These are phyloP conservation scores for Crithidia fasciculata DNA, from an alignment of 208 protist species.

Conservation along the genomic window DNA sequence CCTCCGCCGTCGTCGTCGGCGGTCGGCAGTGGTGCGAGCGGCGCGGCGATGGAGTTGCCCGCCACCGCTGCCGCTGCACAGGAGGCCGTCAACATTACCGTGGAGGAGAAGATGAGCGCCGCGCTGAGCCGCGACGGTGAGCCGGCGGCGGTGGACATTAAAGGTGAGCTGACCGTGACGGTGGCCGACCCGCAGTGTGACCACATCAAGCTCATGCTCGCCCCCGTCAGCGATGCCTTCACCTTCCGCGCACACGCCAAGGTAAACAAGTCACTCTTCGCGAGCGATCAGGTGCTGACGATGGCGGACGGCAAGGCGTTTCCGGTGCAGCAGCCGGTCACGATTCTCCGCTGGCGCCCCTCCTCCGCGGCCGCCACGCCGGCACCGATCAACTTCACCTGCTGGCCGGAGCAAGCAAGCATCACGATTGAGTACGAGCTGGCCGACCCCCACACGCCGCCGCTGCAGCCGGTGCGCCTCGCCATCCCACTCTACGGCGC, in stretches of 20 bases:
- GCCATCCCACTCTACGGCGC: conserved; percentile 69
- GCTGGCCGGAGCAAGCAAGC: conserved; percentile 71
- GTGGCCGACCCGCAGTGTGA: conserved; percentile 67
- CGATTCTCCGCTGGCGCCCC: conserved; percentile 78
- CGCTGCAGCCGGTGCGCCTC: conserved; percentile 62
- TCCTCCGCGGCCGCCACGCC: conserved; percentile 27
- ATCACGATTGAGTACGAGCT: conserved; percentile 90
- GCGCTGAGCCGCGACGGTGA: conserved; percentile 69
- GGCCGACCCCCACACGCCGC: conserved; percentile 31
- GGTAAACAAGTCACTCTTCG: conserved; percentile 85
- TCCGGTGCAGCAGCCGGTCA: conserved; percentile 79
- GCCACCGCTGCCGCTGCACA: conserved; percentile 16
- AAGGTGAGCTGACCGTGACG: conserved; percentile 78
- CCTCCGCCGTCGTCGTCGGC: conserved; percentile 3
- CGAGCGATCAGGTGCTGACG: conserved; percentile 73
- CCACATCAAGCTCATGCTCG: conserved; percentile 60
- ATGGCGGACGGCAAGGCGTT: conserved; percentile 84
- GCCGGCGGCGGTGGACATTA: conserved; percentile 52
- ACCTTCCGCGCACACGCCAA: conserved; percentile 87
- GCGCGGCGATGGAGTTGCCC: conserved; percentile 5
- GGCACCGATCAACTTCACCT: conserved; percentile 77
- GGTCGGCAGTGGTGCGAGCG: background rate
- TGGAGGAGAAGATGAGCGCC: conserved; percentile 76
- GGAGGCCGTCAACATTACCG: conserved; percentile 53
- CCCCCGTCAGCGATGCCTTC: conserved; percentile 62